A percentile compares a stretch with the other conserved stretches of the same genome.
These are phyloP conservation scores for Diplocarpon rosae DNA, from an alignment of 2,329 filamentous ascomycete species.

Conservation along the genomic window DNA sequence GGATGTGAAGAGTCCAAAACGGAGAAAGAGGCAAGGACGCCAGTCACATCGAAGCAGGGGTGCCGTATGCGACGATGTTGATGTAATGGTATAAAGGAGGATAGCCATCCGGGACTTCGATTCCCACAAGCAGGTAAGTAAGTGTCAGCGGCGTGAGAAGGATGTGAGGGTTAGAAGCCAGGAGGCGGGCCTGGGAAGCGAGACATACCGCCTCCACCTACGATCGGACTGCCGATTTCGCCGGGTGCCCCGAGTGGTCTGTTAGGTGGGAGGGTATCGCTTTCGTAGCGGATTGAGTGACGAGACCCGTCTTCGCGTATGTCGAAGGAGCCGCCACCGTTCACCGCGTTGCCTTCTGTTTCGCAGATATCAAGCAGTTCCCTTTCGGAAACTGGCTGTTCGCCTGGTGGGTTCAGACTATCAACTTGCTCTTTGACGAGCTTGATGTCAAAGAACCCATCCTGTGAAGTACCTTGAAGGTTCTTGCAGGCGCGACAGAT, in stretches of 20 bases:
- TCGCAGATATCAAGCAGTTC: constrained; percentile 77
- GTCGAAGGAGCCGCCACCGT: constrained; percentile 88
- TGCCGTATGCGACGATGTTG: neutral
- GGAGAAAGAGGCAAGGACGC: constrained; percentile 1
- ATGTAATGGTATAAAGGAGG: constrained; percentile 16
- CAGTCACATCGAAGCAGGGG: neutral
- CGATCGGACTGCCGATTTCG: constrained; percentile 58
- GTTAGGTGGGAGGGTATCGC: constrained; percentile 33
- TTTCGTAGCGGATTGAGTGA: constrained; percentile 41
- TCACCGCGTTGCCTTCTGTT: constrained; percentile 74
- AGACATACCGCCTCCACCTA: constrained; percentile 27
- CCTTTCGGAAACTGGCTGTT: constrained; percentile 37
- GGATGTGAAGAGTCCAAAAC: neutral
- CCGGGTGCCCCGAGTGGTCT: constrained; percentile 46
- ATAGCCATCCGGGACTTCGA: neutral
- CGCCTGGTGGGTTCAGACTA: constrained; percentile 40
- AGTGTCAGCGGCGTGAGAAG: neutral
- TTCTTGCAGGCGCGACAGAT: constrained; percentile 71
- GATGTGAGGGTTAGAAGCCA: constrained; percentile 15
- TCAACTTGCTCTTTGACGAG: constrained; percentile 54
- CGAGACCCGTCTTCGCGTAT: constrained; percentile 22
- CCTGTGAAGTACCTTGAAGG: constrained; percentile 36
- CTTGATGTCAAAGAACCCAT: constrained; percentile 61
- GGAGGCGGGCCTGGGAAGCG: constrained; percentile 22
- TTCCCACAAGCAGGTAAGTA: constrained; percentile 2